phyloP scores from a whole-genome alignment of 352 stramenopile species.

The Aphanomyces astaci region DNA sequence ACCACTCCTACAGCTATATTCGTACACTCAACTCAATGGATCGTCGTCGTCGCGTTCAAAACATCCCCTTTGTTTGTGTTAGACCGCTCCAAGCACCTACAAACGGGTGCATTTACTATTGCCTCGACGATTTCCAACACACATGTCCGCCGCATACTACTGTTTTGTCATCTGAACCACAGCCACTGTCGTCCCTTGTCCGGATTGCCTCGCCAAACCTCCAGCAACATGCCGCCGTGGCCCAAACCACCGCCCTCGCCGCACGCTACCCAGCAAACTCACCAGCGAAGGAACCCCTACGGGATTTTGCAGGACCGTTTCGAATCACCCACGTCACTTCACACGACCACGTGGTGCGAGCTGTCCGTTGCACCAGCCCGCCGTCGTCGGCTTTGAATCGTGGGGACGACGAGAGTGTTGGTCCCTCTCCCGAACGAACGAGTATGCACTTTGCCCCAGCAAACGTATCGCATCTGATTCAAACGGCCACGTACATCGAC shows the following conservation, averaged over 20 bases:
- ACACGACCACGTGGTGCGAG: background rate
- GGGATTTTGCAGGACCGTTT: background rate
- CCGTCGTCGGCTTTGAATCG: background rate
- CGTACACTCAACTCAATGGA: too few relatives aligned
- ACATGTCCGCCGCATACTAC: too few relatives aligned
- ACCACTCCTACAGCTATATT: too few relatives aligned
- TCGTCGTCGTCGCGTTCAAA: background rate
- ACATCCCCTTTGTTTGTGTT: background rate
- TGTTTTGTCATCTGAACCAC: too few relatives aligned
- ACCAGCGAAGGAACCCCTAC: too few relatives aligned
- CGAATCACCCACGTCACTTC: background rate
- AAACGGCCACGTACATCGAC: background rate
- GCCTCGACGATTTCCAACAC: background rate
- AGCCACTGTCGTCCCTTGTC: background rate
- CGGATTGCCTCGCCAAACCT: background rate
- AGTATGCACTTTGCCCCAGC: constrained; percentile 3
- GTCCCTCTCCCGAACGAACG: background rate
- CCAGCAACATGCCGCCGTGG: background rate
- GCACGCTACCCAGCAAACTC: background rate
- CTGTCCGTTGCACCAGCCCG: background rate
- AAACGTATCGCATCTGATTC: constrained; percentile 4
- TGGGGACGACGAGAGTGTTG: background rate
- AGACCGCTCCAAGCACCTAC: background rate
- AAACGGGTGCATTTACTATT: constrained; percentile 5
- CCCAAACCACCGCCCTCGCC: background rate